phyloP scores from a whole-genome alignment of 2,329 filamentous ascomycete genomes.

The Fusarium kyushuense region DNA sequence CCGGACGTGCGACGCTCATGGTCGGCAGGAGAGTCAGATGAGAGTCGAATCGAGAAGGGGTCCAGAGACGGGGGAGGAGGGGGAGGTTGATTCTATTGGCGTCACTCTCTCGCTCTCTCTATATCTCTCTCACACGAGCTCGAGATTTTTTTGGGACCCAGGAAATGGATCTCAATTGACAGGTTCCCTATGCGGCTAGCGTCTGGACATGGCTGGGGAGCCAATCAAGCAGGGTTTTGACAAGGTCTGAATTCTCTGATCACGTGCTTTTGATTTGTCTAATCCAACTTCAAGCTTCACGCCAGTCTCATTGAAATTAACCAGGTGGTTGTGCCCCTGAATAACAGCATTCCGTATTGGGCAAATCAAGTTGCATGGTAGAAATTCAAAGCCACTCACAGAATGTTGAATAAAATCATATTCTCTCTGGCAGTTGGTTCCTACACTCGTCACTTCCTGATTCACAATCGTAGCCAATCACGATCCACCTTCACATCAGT shows the following conservation, averaged over 20 bases:
- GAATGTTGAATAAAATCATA: neutral
- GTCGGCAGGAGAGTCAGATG: conserved; percentile 47
- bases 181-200: conserved; percentile 37
- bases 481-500: conserved; percentile 36
- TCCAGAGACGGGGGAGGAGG: neutral
- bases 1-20: conserved; percentile 69
- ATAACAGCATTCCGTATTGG: neutral
- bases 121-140: conserved; percentile 46
- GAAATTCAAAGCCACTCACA: neutral
- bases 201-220: neutral
- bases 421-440: neutral
- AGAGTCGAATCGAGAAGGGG: conserved; percentile 5
- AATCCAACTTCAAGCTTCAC: conserved; percentile 25
- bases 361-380: neutral
- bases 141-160: conserved; percentile 51
- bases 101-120: conserved; percentile 25
- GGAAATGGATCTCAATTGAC: conserved; percentile 47
- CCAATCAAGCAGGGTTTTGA: conserved; percentile 35
- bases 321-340: neutral
- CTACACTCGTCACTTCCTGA: neutral
- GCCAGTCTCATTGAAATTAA: neutral
- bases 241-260: neutral
- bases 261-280: conserved; percentile 28
- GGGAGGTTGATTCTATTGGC: conserved; percentile 15
- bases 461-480: conserved; percentile 36